Evolutionary conservation across 805 yeast genomes (phyloP).

Genomic region (Wickerhamiella azymoides): DNA sequence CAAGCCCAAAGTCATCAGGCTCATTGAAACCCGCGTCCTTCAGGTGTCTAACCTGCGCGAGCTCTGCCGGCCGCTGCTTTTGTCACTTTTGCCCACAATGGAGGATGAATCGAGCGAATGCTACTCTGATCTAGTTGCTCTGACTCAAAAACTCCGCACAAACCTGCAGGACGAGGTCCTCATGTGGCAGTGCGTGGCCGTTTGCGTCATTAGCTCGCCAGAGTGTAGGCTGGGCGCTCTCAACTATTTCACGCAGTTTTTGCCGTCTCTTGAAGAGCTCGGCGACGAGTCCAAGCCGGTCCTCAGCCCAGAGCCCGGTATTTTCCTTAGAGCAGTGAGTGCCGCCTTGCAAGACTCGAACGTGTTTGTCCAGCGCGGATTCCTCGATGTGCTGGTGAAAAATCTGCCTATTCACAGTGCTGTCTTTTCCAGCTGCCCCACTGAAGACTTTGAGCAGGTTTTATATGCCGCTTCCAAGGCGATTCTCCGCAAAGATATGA

Average conservation of each 20-base stretch:
- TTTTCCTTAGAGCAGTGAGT: slow-evolving; percentile 60
- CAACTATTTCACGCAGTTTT: slow-evolving; percentile 50
- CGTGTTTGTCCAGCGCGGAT: slow-evolving; percentile 72
- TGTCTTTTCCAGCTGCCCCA: slow-evolving; percentile 35
- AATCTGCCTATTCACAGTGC: slow-evolving; percentile 48
- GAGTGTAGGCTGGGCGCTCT: slow-evolving; percentile 77
- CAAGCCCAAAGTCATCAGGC: slow-evolving; percentile 57
- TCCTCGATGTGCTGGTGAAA: slow-evolving; percentile 62
- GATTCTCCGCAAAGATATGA: slow-evolving; percentile 77
- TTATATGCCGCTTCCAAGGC: slow-evolving; percentile 47
- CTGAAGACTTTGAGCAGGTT: slow-evolving; percentile 43
- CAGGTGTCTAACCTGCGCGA: slow-evolving; percentile 40
- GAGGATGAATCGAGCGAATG: slow-evolving; percentile 88
- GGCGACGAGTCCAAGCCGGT: slow-evolving; percentile 29
- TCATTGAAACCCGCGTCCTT: slow-evolving; percentile 44
- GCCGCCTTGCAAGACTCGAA: slow-evolving; percentile 53
- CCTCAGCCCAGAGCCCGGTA: slow-evolving; percentile 64
- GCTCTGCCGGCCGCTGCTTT: slow-evolving; percentile 52
- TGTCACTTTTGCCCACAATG: slow-evolving; percentile 70
- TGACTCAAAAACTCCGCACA: slow-evolving; percentile 46
- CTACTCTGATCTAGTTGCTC: slow-evolving; percentile 42
- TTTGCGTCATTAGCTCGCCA: slow-evolving; percentile 60
- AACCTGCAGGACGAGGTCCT: slow-evolving; percentile 51
- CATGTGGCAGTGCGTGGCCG: slow-evolving; percentile 77
- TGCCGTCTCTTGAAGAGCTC: slow-evolving; percentile 35